phyloP scores from a whole-genome alignment of 495 filamentous ascomycete species.

The Annulohypoxylon bovei region DNA sequence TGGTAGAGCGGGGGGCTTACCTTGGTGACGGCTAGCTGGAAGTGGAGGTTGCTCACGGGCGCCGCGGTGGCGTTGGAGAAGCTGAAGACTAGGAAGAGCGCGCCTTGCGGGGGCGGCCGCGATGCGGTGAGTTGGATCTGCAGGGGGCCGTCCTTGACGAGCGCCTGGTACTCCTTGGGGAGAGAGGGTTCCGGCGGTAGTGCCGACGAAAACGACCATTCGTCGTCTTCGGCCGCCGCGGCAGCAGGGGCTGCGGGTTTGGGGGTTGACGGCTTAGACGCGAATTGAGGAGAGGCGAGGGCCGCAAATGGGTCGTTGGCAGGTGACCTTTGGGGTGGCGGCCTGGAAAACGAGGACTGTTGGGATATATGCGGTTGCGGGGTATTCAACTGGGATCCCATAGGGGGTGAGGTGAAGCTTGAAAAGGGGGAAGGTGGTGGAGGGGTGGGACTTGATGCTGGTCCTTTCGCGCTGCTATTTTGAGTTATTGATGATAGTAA shows the following conservation, averaged over 20 bases:
- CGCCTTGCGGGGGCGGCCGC: conserved; percentile 59
- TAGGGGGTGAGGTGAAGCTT: conserved; percentile 56
- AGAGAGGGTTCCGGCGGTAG: conserved; percentile 70
- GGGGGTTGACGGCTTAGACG: conserved; percentile 52
- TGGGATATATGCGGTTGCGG: conserved; percentile 58
- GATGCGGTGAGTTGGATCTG: conserved; percentile 62
- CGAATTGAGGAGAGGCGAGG: conserved; percentile 67
- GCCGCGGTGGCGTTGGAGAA: conserved; percentile 83
- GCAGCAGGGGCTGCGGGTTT: conserved; percentile 46
- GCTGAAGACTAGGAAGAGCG: conserved; percentile 69
- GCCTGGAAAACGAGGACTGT: conserved; percentile 56
- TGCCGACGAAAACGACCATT: conserved; percentile 93
- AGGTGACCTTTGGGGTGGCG: conserved; percentile 46
- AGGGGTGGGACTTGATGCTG: conserved; percentile 52
- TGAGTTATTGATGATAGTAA: conserved; percentile 71
- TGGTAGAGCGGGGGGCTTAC: conserved; percentile 57
- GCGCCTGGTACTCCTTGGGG: conserved; percentile 57
- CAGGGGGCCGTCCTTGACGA: conserved; percentile 61
- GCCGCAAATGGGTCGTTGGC: conserved; percentile 74
- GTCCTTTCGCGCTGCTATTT: conserved; percentile 61
- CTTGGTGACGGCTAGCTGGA: conserved; percentile 93
- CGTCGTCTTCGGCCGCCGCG: conserved; percentile 75
- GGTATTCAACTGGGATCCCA: conserved; percentile 54
- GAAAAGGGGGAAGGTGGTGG: conserved; percentile 71
- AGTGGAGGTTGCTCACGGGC: conserved; percentile 80